phyloP scores from a whole-genome alignment of 305 asterid species.

The Fraxinus latifolia region DNA sequence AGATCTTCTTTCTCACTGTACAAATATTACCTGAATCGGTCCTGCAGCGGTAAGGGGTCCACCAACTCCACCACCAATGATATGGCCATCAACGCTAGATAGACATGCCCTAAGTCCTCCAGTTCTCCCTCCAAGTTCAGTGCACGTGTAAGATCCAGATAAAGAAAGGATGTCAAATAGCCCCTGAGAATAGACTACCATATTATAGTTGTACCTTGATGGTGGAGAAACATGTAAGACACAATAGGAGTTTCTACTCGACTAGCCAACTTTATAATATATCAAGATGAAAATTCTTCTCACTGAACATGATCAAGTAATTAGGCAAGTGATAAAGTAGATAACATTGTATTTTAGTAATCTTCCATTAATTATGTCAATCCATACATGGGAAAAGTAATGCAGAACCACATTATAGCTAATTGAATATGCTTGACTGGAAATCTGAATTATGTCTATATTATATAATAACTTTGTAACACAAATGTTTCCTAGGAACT shows the following conservation, averaged over 20 bases:
- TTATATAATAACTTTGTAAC: neutral
- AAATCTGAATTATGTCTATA: neutral
- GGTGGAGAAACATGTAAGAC: neutral
- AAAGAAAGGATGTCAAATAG: slow-evolving; percentile 57
- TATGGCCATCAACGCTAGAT: slow-evolving; percentile 54
- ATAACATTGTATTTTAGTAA: neutral
- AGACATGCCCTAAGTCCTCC: slow-evolving; percentile 59
- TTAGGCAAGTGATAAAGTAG: neutral
- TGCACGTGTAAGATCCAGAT: slow-evolving; percentile 55
- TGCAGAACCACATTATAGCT: neutral
- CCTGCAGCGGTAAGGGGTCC: slow-evolving; percentile 64
- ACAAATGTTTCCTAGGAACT: neutral
- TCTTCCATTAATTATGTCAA: neutral
- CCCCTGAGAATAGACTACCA: slow-evolving; percentile 38
- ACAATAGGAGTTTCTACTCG: neutral
- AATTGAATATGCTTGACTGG: neutral
- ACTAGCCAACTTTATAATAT: neutral
- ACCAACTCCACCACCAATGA: slow-evolving; percentile 62
- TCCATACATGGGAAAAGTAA: neutral
- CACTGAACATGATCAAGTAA: neutral
- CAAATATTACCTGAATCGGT: slow-evolving; percentile 50
- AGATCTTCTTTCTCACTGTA: neutral
- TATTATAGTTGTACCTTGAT: neutral
- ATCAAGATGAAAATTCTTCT: neutral
- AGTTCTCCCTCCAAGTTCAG: slow-evolving; percentile 50